phyloP scores from a whole-genome alignment of 331 rosid genomes.

The Erythrophleum ivorense region DNA sequence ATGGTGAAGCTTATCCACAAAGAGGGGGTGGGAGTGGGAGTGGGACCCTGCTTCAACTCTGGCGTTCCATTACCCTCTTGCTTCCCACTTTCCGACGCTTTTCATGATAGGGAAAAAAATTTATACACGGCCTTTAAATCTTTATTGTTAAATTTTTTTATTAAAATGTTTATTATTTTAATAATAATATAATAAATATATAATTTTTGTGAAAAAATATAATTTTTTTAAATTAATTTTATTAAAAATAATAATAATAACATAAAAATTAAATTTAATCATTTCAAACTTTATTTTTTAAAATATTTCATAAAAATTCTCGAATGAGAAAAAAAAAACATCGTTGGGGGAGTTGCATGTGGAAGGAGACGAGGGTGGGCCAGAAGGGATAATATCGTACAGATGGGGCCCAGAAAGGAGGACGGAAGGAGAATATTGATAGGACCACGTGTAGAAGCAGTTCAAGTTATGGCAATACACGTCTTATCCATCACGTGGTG shows the following conservation, averaged over 20 bases:
- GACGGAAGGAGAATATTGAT: neutral
- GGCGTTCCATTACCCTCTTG: conserved; percentile 13
- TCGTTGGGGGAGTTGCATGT: neutral
- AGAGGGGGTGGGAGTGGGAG: conserved; percentile 26
- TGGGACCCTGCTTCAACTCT: conserved; percentile 44
- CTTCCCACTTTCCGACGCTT: conserved; percentile 13
- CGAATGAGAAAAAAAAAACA: too few relatives aligned
- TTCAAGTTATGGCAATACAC: neutral
- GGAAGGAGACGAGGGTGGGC: neutral
- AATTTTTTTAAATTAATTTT: too few relatives aligned
- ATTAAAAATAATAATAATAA: too few relatives aligned
- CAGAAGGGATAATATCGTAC: neutral
- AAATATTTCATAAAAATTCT: too few relatives aligned
- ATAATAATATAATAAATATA: too few relatives aligned
- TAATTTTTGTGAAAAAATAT: too few relatives aligned
- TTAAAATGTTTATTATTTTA: too few relatives aligned
- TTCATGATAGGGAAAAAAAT: neutral
- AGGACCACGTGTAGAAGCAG: conserved; percentile 7
- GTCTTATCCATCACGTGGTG: conserved; percentile 32
- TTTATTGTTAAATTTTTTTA: too few relatives aligned
- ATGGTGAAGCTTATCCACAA: conserved; percentile 57
- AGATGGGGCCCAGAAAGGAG: neutral
- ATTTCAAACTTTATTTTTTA: too few relatives aligned
- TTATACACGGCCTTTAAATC: too few relatives aligned
- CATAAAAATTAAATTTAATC: too few relatives aligned